Base-by-base conservation (phyloP, 169 alveolate species). In the Plasmodium vinckei region DNA sequence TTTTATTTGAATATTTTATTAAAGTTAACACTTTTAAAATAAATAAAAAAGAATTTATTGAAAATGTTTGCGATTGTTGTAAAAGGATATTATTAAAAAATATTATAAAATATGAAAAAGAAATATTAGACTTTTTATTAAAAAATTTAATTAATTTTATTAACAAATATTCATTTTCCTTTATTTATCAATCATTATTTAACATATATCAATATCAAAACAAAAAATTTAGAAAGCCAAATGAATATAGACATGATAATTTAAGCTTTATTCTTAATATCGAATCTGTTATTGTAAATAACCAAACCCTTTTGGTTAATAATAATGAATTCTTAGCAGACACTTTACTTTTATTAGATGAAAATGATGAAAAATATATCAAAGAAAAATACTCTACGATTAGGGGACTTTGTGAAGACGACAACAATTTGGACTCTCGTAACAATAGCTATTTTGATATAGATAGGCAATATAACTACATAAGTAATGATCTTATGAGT, bases 121-220 rank as follows among this genome's bases (percentile, higher is more conserved):
- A 86, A 44, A 71, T 86, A 33, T 15, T 86, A 86, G 72, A 86
- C 49, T 68, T 82, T 57, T 57, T 82, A 47, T 70, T 82, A 67
- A 82, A 82, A 67, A 82, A 82, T 67, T 65, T 82, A 82, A 82
- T 82, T 15, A 82, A 82, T 60, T 82, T 61, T 67, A 82, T 82
- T 82, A 82, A 67, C 57, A 57, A 82, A 33, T 70, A 56, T 82
- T 82, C 90, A 13, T 82, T 82, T 47, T 54, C 23, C 15, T 44
- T 19, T 17, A 82, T 82, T 27, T 82, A 82, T 44, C 79, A 47
- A 19, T 82, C 90, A 5, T 70, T 82, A 82, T 82, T 67, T 61
- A 82, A 82, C 53, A 67, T 82, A 65, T 82, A 68, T 9, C 90
- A 82, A 5, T 82, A 82, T 82, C 68, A 82, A 44, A 67, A 53